phyloP scores from a whole-genome alignment of 192 early-diverging fungal species.

The Coemansia sp. region DNA sequence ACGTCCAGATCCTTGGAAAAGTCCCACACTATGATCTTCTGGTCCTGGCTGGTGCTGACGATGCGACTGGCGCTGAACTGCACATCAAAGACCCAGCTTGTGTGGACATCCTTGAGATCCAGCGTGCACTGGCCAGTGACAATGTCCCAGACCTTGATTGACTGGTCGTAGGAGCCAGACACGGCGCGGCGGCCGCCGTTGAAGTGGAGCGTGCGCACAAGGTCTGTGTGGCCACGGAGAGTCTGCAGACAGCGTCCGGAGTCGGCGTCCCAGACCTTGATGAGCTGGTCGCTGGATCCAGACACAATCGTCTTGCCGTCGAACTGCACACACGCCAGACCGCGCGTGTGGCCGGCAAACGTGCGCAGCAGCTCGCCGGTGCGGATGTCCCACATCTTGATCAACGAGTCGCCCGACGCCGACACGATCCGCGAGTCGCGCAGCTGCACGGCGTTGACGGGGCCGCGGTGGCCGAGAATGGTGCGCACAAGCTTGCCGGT shows the following conservation, averaged over 20 bases:
- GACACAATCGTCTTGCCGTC: conserved; percentile 74
- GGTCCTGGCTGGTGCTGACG: conserved; percentile 72
- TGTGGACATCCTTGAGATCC: conserved; percentile 73
- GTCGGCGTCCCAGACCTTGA: conserved; percentile 78
- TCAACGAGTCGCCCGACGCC: conserved; percentile 78
- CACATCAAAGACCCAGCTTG: conserved; percentile 97
- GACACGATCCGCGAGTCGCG: conserved; percentile 69
- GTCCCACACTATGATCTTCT: conserved; percentile 59
- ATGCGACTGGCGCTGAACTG: conserved; percentile 81
- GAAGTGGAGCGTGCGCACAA: conserved; percentile 84
- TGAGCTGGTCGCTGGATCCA: conserved; percentile 79
- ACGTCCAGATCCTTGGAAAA: conserved; percentile 55
- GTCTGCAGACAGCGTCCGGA: conserved; percentile 65
- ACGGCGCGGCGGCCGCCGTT: conserved; percentile 78
- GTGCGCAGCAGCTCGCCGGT: conserved; percentile 72
- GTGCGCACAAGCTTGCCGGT: conserved; percentile 63
- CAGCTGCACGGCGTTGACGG: conserved; percentile 91
- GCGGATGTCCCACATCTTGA: conserved; percentile 78
- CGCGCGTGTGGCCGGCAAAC: conserved; percentile 78
- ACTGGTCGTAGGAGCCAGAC: conserved; percentile 90
- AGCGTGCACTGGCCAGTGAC: conserved; percentile 72
- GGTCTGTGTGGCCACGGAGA: conserved; percentile 66
- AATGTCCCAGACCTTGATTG: conserved; percentile 93
- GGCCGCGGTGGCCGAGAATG: conserved; percentile 82
- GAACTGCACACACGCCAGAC: conserved; percentile 83